Evolutionary conservation across 768 basidiomycete genomes (phyloP).

Genomic region (Boletus tylopilopsis): DNA sequence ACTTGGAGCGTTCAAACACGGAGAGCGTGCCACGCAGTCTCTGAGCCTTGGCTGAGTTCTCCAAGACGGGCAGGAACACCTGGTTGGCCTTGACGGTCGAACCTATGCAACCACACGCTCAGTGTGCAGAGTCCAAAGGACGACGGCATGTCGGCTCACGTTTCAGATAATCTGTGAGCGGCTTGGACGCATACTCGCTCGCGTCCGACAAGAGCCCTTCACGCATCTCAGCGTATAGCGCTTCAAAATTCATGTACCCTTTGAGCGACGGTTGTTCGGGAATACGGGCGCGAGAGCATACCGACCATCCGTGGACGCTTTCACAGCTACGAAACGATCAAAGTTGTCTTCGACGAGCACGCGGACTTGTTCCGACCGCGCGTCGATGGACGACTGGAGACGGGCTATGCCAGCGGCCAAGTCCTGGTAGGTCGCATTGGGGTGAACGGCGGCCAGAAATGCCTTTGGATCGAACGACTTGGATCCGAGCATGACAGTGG

Average conservation of each 20-base stretch:
- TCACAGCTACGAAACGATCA: constrained; percentile 95
- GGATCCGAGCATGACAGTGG: constrained; percentile 79
- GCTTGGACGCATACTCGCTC: constrained; percentile 79
- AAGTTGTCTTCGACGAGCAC: constrained; percentile 97
- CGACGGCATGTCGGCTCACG: constrained; percentile 41
- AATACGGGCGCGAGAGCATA: constrained; percentile 33
- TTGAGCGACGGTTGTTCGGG: neutral
- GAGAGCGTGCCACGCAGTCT: constrained; percentile 89
- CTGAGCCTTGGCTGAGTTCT: constrained; percentile 92
- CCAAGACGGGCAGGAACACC: constrained; percentile 92
- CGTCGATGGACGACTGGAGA: constrained; percentile 77
- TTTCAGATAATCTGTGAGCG: constrained; percentile 81
- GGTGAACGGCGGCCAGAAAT: constrained; percentile 88
- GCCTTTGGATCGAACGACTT: constrained; percentile 96
- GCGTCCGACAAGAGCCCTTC: constrained; percentile 75
- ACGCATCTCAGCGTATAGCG: constrained; percentile 79
- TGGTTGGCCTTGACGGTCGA: constrained; percentile 92
- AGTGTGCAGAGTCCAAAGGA: neutral
- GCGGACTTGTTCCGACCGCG: constrained; percentile 90
- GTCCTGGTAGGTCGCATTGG: constrained; percentile 93
- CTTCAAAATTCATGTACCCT: constrained; percentile 50
- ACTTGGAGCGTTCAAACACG: constrained; percentile 94
- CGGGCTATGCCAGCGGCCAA: constrained; percentile 73
- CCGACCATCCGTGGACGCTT: constrained; percentile 96
- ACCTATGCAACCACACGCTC: constrained; percentile 41